phyloP scores from a whole-genome alignment of 495 filamentous ascomycete genomes.

The Penicillium flavigenum region DNA sequence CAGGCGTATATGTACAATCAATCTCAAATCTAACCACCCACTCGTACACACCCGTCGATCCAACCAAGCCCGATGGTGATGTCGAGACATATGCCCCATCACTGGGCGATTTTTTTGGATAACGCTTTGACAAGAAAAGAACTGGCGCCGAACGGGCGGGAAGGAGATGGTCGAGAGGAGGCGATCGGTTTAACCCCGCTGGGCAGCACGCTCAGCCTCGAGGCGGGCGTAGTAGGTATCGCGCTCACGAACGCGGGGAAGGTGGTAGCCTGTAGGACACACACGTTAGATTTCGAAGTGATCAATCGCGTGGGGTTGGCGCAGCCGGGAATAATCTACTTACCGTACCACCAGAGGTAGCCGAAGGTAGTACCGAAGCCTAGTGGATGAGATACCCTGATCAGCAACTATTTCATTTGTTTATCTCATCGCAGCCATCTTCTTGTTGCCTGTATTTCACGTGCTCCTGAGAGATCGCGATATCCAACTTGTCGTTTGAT shows the following conservation, averaged over 20 bases:
- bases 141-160: constrained; percentile 26
- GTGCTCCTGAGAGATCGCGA: not conserved
- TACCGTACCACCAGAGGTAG: constrained; percentile 82
- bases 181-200: constrained; percentile 34
- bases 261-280: constrained; percentile 63
- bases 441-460: not conserved
- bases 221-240: constrained; percentile 75
- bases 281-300: not conserved
- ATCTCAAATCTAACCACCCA: constrained; percentile 17
- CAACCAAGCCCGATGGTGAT: constrained; percentile 16
- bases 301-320: constrained; percentile 1
- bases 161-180: constrained; percentile 15
- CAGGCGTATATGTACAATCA: constrained; percentile 36
- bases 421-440: not conserved
- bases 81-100: not conserved
- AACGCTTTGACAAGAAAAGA: constrained; percentile 22
- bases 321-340: constrained; percentile 35
- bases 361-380: constrained; percentile 70
- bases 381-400: constrained; percentile 22
- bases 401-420: constrained; percentile 7
- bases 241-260: constrained; percentile 71
- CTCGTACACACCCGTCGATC: constrained; percentile 21
- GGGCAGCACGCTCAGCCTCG: constrained; percentile 62
- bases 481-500: constrained; percentile 18
- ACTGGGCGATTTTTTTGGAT: constrained; percentile 12